phyloP scores from a whole-genome alignment of 2,329 filamentous ascomycete genomes.

The Aspergillus pseudotamarii region DNA sequence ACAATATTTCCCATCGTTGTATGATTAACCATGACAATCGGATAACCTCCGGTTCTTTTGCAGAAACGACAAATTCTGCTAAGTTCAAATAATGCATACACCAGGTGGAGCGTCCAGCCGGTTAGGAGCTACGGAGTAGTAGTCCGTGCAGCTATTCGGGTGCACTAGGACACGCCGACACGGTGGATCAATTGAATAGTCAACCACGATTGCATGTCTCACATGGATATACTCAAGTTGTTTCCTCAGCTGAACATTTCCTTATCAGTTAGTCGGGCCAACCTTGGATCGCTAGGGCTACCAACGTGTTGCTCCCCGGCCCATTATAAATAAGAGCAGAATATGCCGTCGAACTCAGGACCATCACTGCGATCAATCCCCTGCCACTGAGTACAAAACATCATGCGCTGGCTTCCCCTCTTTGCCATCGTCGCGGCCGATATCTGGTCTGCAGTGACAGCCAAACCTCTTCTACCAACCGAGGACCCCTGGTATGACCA shows the following conservation, averaged over 20 bases:
- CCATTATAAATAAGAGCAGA: not conserved
- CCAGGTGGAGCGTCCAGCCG: not conserved
- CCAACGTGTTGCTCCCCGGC: not conserved
- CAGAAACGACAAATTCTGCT: not conserved
- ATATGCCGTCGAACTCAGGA: not conserved
- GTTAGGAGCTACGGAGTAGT: not conserved
- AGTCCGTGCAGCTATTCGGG: not conserved
- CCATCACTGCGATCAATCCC: not conserved
- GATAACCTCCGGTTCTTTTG: too few species aligned
- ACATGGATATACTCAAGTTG: not conserved
- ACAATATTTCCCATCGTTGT: not conserved
- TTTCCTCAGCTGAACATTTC: not conserved
- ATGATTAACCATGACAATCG: not conserved
- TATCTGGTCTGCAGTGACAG: not conserved
- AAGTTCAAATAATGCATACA: not conserved
- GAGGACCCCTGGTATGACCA: conserved; percentile 21
- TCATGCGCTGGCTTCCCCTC: not conserved
- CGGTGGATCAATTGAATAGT: not conserved
- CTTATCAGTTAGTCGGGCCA: not conserved
- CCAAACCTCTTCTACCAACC: conserved; percentile 12
- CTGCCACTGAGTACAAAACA: not conserved
- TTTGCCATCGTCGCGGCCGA: not conserved
- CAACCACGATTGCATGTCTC: not conserved
- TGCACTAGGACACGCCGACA: not conserved
- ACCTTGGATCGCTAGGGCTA: not conserved